Evolutionary conservation across 2,329 filamentous ascomycete species (phyloP).

Genomic region (Clonostachys sp.): DNA sequence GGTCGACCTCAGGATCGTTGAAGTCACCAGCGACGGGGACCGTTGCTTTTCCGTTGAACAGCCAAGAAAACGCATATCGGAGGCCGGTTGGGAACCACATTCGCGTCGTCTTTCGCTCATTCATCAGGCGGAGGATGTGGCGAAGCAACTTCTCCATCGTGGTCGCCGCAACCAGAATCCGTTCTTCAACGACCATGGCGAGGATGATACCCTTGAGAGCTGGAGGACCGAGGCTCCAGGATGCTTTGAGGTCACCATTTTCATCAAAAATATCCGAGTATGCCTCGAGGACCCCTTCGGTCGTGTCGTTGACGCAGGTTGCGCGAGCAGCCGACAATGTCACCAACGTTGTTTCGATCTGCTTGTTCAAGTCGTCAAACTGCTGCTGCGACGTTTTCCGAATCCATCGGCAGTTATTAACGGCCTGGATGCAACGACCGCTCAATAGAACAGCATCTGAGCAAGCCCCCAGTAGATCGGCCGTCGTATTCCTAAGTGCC

Average conservation of each 20-base stretch:
- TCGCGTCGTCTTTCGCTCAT: constrained; percentile 21
- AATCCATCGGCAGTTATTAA: constrained; percentile 23
- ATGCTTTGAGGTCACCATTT: constrained; percentile 24
- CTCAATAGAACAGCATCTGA: constrained; percentile 14
- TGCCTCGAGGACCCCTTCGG: constrained; percentile 29
- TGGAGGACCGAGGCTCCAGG: constrained; percentile 11
- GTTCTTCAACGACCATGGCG: constrained; percentile 42
- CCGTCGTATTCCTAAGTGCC: constrained; percentile 20
- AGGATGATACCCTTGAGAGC: constrained; percentile 33
- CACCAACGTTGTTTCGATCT: constrained; percentile 12
- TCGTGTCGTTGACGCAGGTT: constrained; percentile 22
- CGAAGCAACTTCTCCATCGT: constrained; percentile 26
- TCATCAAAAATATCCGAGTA: constrained; percentile 35
- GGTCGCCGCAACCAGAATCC: constrained; percentile 17
- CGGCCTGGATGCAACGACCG: constrained; percentile 13
- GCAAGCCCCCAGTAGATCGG: constrained; percentile 14
- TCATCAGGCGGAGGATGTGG: constrained; percentile 26
- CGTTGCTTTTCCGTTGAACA: constrained; percentile 13
- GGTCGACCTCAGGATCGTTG: constrained; percentile 1
- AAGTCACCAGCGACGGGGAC: constrained; percentile 7
- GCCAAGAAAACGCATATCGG: constrained; percentile 30
- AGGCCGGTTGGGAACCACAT: constrained; percentile 37
- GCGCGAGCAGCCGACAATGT: constrained; percentile 17
- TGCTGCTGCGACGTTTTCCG: constrained; percentile 9
- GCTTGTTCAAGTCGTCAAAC: constrained; percentile 10